Conservation (phyloP, 495 filamentous ascomycete genomes). For the Neurospora sp. region DNA sequence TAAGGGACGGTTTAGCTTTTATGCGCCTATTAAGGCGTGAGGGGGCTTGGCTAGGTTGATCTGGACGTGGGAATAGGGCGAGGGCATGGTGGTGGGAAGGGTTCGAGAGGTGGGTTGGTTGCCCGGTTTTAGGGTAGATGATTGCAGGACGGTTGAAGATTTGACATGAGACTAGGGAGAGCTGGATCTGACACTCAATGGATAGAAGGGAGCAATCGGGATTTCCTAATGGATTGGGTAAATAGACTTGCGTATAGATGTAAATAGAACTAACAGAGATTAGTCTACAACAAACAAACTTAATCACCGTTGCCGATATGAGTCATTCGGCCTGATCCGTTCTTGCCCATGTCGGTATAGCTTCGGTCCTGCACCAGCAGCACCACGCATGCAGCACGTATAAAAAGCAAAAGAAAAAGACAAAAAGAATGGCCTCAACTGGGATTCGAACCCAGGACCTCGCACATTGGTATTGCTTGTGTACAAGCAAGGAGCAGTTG, state of each 20-base stretch:
- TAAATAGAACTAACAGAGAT: neutral
- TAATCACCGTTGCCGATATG: neutral
- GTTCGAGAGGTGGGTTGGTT: neutral
- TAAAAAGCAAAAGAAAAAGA: neutral
- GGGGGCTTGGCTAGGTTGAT: neutral
- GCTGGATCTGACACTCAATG: neutral
- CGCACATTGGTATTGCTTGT: neutral
- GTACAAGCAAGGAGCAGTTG: neutral
- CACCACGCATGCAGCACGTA: neutral
- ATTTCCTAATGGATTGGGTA: neutral
- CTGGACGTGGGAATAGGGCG: neutral
- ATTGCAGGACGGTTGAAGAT: neutral
- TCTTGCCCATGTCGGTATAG: neutral
- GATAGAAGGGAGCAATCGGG: neutral
- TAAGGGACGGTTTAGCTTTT: slow-evolving; percentile 40
- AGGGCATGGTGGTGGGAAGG: neutral
- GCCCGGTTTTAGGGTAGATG: neutral
- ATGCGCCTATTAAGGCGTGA: slow-evolving; percentile 23
- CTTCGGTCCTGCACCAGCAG: neutral
- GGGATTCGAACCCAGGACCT: neutral
- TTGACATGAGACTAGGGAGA: neutral
- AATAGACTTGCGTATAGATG: neutral
- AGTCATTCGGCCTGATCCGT: neutral
- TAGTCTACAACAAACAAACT: neutral
- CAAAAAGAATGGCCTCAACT: neutral